Conservation (phyloP, 768 basidiomycete species). For the Terana coerulea region DNA sequence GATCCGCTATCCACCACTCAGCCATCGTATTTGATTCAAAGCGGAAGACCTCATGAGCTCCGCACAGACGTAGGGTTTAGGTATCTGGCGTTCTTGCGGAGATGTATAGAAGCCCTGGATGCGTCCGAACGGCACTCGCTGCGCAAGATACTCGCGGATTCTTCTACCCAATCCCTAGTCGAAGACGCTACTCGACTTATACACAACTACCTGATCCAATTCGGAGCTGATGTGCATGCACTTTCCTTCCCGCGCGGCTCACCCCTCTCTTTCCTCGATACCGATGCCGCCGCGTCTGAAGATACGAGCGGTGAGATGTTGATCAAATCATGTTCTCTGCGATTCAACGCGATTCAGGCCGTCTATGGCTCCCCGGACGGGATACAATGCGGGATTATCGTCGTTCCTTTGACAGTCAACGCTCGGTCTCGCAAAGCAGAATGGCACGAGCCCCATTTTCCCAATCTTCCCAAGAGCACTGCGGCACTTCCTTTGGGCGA, state of each 20-base stretch:
- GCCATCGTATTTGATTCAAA: conserved; percentile 79
- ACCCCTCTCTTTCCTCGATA: neutral
- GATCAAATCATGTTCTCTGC: neutral
- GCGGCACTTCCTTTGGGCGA: conserved; percentile 12
- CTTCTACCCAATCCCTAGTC: neutral
- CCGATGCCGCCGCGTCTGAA: too few relatives aligned
- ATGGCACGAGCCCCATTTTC: neutral
- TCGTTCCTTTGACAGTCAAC: neutral
- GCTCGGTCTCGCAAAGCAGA: neutral
- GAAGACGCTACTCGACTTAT: neutral
- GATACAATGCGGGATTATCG: conserved; percentile 8
- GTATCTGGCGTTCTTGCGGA: conserved; percentile 75
- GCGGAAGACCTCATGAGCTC: conserved; percentile 60
- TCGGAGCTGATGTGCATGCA: conserved; percentile 1
- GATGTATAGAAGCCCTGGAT: conserved; percentile 47
- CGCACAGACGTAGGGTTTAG: conserved; percentile 71
- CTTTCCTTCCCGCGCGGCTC: neutral
- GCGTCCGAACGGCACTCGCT: conserved; percentile 21
- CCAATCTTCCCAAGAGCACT: conserved; percentile 8
- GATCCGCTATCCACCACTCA: conserved; percentile 83
- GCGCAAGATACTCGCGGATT: conserved; percentile 19
- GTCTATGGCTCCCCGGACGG: conserved; percentile 1
- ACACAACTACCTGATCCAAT: conserved; percentile 6
- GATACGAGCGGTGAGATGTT: too few relatives aligned
- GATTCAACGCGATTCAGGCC: neutral